phyloP scores from a whole-genome alignment of 768 basidiomycete genomes.

The Pleurotus giganteus region DNA sequence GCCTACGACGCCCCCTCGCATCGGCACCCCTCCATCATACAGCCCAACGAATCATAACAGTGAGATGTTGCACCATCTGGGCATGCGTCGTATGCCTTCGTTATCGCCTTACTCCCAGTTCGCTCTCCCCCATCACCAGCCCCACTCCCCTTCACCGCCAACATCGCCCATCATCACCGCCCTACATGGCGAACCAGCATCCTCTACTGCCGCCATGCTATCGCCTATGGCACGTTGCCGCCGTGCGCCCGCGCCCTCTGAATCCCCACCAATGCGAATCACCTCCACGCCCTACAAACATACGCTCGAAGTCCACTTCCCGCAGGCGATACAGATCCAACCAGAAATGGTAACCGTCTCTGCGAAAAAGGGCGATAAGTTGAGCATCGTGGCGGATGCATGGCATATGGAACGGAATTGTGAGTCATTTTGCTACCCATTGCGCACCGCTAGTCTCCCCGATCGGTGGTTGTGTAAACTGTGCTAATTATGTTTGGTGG shows the following conservation, averaged over 20 bases:
- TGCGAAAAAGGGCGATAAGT: slow-evolving; percentile 55
- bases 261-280: slow-evolving; percentile 44
- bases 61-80: slow-evolving; percentile 6
- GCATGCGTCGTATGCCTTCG: slow-evolving; percentile 1
- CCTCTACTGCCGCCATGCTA: background rate
- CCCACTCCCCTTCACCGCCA: background rate
- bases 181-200: background rate
- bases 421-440: slow-evolving; percentile 30
- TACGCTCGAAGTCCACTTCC: slow-evolving; percentile 47
- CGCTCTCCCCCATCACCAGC: background rate
- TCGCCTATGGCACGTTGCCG: slow-evolving; percentile 28
- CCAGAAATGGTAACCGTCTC: slow-evolving; percentile 66
- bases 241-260: slow-evolving; percentile 24
- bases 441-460: slow-evolving; percentile 4
- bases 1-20: background rate
- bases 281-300: slow-evolving; percentile 38
- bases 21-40: background rate
- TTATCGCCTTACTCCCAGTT: background rate
- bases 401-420: slow-evolving; percentile 62
- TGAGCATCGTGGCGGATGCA: slow-evolving; percentile 58
- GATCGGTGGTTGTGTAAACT: background rate
- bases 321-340: slow-evolving; percentile 35
- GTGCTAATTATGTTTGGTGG: background rate
- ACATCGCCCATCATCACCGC: background rate
- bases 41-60: background rate